Conservation (phyloP, 768 basidiomycete genomes). For the Trametes elegans region DNA sequence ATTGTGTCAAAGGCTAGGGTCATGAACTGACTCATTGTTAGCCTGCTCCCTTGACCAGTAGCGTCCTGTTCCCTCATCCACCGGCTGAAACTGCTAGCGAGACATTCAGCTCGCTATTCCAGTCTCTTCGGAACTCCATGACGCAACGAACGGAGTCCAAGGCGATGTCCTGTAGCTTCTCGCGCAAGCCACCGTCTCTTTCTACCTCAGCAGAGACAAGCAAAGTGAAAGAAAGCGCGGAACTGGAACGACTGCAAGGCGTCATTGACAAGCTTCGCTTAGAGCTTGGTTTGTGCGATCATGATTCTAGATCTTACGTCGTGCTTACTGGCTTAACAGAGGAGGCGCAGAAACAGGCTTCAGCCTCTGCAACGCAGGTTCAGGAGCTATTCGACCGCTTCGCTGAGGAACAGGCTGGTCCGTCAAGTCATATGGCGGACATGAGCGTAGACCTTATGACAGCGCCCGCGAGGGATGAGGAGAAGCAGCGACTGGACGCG, state of each 20-base stretch:
- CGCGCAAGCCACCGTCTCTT: slow-evolving; percentile 8
- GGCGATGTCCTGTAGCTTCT: background rate
- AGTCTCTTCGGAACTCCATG: slow-evolving; percentile 26
- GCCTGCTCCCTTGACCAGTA: slow-evolving; percentile 25
- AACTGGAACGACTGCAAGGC: slow-evolving; percentile 48
- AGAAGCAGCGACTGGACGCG: slow-evolving; percentile 50
- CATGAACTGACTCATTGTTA: slow-evolving; percentile 28
- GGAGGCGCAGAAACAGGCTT: slow-evolving; percentile 45
- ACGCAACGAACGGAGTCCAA: slow-evolving; percentile 4
- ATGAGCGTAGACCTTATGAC: slow-evolving; percentile 53
- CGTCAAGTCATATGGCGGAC: slow-evolving; percentile 35
- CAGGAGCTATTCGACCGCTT: slow-evolving; percentile 58
- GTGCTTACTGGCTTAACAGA: slow-evolving; percentile 32
- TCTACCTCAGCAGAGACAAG: background rate
- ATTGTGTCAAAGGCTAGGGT: slow-evolving; percentile 28
- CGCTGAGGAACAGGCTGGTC: slow-evolving; percentile 40
- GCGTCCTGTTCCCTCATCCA: slow-evolving; percentile 29
- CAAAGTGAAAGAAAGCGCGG: slow-evolving; percentile 21
- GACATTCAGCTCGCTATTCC: slow-evolving; percentile 26
- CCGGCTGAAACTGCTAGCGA: slow-evolving; percentile 27
- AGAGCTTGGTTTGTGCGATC: slow-evolving; percentile 52
- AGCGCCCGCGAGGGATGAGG: slow-evolving; percentile 51
- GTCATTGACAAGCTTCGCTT: slow-evolving; percentile 49
- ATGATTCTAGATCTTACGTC: background rate
- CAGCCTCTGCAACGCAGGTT: slow-evolving; percentile 27